phyloP scores from a whole-genome alignment of 1,284 basidiomycete species.

The Coriolopsis trogii region DNA sequence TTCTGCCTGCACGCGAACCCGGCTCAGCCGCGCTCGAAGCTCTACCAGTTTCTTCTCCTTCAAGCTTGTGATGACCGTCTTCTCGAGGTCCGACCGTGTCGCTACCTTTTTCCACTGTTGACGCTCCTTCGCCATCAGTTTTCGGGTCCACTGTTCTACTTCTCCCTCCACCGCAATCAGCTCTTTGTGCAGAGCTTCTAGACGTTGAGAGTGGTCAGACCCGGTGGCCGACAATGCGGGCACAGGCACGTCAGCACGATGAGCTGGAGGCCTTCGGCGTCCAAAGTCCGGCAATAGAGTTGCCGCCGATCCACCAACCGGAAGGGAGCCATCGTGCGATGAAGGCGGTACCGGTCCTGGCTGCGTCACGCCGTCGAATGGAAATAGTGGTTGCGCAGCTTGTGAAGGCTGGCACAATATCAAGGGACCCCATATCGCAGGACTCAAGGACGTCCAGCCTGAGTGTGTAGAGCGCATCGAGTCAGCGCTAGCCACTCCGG shows the following conservation, averaged over 20 bases:
- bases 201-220: conserved; percentile 16
- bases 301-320: neutral
- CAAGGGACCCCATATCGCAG: too few relatives aligned
- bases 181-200: conserved; percentile 11
- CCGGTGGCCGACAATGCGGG: conserved; percentile 18
- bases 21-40: conserved; percentile 1
- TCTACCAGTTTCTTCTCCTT: neutral
- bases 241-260: conserved; percentile 16
- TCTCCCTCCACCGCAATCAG: conserved; percentile 13
- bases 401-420: too few relatives aligned
- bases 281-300: neutral
- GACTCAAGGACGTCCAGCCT: too few relatives aligned
- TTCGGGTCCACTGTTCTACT: too few relatives aligned
- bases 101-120: neutral
- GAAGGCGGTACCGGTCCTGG: neutral
- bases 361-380: too few relatives aligned
- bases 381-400: too few relatives aligned
- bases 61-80: neutral
- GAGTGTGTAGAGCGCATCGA: too few relatives aligned
- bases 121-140: conserved; percentile 1
- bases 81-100: neutral
- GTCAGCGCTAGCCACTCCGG: too few relatives aligned
- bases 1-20: conserved; percentile 9
- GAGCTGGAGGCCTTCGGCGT: conserved; percentile 8
- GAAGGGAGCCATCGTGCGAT: neutral